Base-by-base conservation (phyloP, 192 early-diverging fungal species). In the Pilaira anomala region DNA sequence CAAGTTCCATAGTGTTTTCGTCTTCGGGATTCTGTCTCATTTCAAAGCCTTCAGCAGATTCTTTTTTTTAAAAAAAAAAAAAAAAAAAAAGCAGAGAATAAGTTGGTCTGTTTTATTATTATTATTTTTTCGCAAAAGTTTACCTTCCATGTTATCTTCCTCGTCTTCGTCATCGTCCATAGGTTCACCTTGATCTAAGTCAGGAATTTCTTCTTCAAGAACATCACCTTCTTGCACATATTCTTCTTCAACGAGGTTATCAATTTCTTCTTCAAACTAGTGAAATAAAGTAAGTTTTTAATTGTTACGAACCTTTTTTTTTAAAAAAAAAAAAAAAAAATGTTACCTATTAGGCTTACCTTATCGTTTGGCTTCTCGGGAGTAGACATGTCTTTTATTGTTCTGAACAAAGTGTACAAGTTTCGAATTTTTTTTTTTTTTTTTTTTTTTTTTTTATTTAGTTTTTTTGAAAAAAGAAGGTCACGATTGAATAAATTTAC, bases 1-100 rank as follows among this genome's bases (percentile, higher is more conserved):
- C 73, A 22, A 88, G 65, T 39, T 87, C 83, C 19, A 84, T 71
- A 65, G 78, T 72, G 19, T 83, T 76, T 16, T 88, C 81, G 18
- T 83, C 80, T 5, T 78, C 80, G 7, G 72, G 77, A 12, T 77
- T 77, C 60, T 75, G 68, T 49, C 73, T 63, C n/a, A 78, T 50
- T 26, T 76, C 76, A 9, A 81, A 74, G 56, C 74, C 81, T 9
- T 82, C 77, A 13, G 48, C 40, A 44, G 62, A 45, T 24, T 63
- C 46, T 29, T 63, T 48, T 67, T 57, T 45, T 30, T 30, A 49
- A n/a, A 14, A 22, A 49, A 44, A 11, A 46, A 3, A 7, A 13
- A 24, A 18, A 2, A n/a, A n/a, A n/a, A n/a, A n/a, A n/a, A n/a
- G n/a, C n/a, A n/a, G n/a, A n/a, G n/a, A n/a, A n/a, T n/a, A n/a